Evolutionary conservation across 2,329 filamentous ascomycete species (phyloP), one percentile per base, ranked within the genome.

Genomic region (Teratosphaeriaceae sp.): DNA sequence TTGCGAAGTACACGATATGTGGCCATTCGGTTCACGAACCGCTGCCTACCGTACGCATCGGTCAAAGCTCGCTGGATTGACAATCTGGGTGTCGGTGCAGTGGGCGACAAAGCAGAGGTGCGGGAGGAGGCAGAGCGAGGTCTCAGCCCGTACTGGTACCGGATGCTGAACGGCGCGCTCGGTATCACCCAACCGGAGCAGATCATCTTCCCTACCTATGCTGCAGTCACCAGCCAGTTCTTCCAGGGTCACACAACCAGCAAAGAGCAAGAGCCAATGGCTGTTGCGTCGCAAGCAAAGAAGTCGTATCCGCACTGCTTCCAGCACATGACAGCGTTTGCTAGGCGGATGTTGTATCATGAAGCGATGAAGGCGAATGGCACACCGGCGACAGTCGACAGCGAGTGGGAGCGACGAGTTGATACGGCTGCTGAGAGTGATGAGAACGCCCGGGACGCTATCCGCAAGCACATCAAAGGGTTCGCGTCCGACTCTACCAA

Each of bases 91-190:
- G 70, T 92, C 7, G 80, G 78, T 13, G 81, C 81, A 11, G 64
- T 69, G 2, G 76, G 79, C 39, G 84, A 89, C 59, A 78, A 85
- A 35, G 84, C 82, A 47, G 90, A 97, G 59, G 81, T 97, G 2
- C 67, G 86, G 1, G 92, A 98, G 60, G 90, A 97, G 66, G 92
- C 88, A 1, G 82, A 80, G 48, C 89, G 88, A 62, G 92, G 92
- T 1, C 73, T 96, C 3, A 88, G 95, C 64, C 81, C 82, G 9
- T 83, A 84, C 57, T 85, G 80, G 80, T 82, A 83, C 55, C 67
- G 70, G 36, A 75, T 83, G 59, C 64, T 82, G 11, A 82, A 84
- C 68, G 43, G 60, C 3, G 51, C 61, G 3, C 66, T 51, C 15
- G 48, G 52, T 1, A 46, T 47, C 1, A 35, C 46, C 1, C 50